These are phyloP conservation scores for Puya raimondii DNA, from an alignment of 176 grass and related monocot genomes.

Conservation along the genomic window DNA sequence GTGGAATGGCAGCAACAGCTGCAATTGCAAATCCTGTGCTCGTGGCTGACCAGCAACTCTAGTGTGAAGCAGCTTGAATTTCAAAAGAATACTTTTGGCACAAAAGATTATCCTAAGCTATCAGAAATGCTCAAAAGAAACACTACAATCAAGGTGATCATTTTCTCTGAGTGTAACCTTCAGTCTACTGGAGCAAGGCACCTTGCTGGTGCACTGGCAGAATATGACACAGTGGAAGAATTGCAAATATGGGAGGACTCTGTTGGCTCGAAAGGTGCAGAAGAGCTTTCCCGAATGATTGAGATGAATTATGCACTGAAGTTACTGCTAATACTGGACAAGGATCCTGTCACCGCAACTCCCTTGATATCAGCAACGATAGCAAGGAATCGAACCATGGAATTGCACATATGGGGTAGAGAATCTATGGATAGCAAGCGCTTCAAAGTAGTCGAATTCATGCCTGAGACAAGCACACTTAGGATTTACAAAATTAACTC, in stretches of 20 bases:
- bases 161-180: slow-evolving; percentile 61
- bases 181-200: slow-evolving; percentile 39
- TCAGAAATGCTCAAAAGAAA: slow-evolving; percentile 59
- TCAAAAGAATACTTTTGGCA: slow-evolving; percentile 54
- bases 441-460: slow-evolving; percentile 63
- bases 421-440: slow-evolving; percentile 1
- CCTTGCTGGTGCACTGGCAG: slow-evolving; percentile 65
- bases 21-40: slow-evolving; percentile 36
- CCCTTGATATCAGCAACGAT: slow-evolving; percentile 70
- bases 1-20: slow-evolving; percentile 53
- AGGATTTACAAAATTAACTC: slow-evolving; percentile 55
- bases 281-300: slow-evolving; percentile 85
- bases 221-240: slow-evolving; percentile 65
- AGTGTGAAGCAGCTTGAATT: slow-evolving; percentile 71
- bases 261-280: slow-evolving; percentile 62
- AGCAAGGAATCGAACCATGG: slow-evolving; percentile 55
- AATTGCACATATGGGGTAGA: slow-evolving; percentile 79
- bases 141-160: slow-evolving; percentile 42
- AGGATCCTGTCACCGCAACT: slow-evolving; percentile 48
- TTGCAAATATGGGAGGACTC: slow-evolving; percentile 85
- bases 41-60: slow-evolving; percentile 30
- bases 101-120: slow-evolving; percentile 31
- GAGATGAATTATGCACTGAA: slow-evolving; percentile 73
- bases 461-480: slow-evolving; percentile 51
- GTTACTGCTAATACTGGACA: slow-evolving; percentile 62